A percentile compares a stretch with the other conserved stretches of the same genome.
Evolutionary conservation across 306 rosid species (phyloP).

Genomic region (Rosa chinensis): DNA sequence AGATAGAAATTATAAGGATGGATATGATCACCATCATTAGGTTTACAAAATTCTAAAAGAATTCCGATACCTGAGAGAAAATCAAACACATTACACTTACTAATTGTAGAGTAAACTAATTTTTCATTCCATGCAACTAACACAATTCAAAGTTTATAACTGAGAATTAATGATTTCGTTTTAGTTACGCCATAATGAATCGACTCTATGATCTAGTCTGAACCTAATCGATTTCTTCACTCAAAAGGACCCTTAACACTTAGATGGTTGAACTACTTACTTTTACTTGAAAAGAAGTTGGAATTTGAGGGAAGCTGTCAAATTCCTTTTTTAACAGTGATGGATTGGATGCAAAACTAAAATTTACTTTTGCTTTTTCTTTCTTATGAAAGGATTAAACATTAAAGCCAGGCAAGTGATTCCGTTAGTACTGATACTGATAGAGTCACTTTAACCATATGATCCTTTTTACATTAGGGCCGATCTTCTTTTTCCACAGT

Average conservation of each 20-base stretch:
- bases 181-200: neutral
- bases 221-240: no score
- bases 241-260: no score
- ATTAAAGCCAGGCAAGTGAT: neutral
- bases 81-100: no score
- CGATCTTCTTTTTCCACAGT: neutral
- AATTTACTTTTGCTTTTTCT: slow-evolving; percentile 17
- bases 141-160: no score
- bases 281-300: neutral
- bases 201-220: no score
- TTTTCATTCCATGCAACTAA: no score
- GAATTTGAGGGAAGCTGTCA: neutral
- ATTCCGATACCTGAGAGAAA: no score
- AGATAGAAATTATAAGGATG: no score
- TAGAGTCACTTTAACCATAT: slow-evolving; percentile 1
- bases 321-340: slow-evolving; percentile 8
- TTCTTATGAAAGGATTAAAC: neutral
- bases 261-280: no score
- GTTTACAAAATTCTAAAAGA: no score
- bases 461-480: neutral
- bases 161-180: neutral
- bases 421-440: neutral
- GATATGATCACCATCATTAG: no score
- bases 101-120: no score
- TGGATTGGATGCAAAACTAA: slow-evolving; percentile 2